Conservation (phyloP, 371 early-diverging fungal species). For the Mucor ambiguus region DNA sequence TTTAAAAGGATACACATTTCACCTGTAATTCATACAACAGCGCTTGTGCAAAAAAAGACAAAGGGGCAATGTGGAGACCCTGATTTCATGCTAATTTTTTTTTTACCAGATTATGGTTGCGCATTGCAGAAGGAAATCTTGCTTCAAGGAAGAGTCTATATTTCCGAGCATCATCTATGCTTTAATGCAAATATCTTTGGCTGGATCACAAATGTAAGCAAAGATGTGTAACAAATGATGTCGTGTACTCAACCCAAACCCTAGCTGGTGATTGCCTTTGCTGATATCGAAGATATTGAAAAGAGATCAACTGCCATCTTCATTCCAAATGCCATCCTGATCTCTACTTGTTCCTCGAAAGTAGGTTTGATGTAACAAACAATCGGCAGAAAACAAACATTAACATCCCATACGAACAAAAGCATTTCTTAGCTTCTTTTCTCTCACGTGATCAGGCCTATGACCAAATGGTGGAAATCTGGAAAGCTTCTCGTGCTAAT, state of each 20-base stretch:
- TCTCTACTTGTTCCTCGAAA: constrained; percentile 74
- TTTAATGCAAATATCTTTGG: constrained; percentile 97
- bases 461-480: constrained; percentile 71
- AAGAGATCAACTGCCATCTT: constrained; percentile 79
- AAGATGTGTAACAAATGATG: neutral
- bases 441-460: constrained; percentile 80
- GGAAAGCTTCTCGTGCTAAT: constrained; percentile 47
- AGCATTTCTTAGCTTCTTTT: constrained; percentile 84
- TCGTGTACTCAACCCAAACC: neutral
- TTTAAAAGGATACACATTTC: constrained; percentile 3
- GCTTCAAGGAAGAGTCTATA: constrained; percentile 89
- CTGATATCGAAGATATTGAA: constrained; percentile 83
- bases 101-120: constrained; percentile 77
- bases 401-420: neutral
- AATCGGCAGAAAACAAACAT: neutral
- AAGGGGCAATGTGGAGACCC: neutral
- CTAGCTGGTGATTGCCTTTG: constrained; percentile 80
- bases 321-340: constrained; percentile 86
- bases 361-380: constrained; percentile 27
- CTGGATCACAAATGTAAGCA: constrained; percentile 86
- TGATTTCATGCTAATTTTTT: neutral
- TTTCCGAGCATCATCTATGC: constrained; percentile 86
- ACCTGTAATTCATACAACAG: neutral
- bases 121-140: constrained; percentile 93
- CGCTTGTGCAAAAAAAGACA: neutral